Conservation (phyloP, 768 basidiomycete species). For the Gautieria morchelliformis region DNA sequence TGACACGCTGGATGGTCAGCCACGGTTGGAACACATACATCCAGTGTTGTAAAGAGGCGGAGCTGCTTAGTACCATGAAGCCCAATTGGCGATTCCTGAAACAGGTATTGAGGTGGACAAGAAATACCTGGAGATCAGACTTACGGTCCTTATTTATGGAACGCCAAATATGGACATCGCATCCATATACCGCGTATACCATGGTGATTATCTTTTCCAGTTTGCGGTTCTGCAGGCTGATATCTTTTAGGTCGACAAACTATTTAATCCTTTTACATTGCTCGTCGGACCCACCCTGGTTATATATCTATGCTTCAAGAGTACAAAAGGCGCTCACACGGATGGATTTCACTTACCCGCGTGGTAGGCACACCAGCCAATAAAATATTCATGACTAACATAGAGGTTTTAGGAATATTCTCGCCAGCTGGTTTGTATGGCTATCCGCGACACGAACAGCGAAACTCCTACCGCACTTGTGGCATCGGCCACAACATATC, state of each 20-base stretch:
- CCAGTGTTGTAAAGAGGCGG: conserved; percentile 76
- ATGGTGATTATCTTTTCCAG: conserved; percentile 48
- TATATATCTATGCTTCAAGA: conserved; percentile 67
- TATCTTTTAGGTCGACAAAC: conserved; percentile 57
- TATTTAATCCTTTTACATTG: conserved; percentile 81
- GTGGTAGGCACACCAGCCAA: conserved; percentile 43
- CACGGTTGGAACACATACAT: conserved; percentile 96
- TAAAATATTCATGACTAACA: neutral
- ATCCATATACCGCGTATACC: conserved; percentile 76
- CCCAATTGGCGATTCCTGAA: conserved; percentile 94
- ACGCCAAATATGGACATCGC: conserved; percentile 74
- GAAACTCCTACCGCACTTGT: conserved; percentile 76
- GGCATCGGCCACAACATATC: conserved; percentile 65
- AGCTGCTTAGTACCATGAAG: conserved; percentile 89
- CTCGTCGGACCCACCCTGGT: conserved; percentile 79
- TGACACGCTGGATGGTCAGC: conserved; percentile 94
- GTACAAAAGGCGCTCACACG: conserved; percentile 51
- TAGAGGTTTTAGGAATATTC: conserved; percentile 47
- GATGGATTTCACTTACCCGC: conserved; percentile 43
- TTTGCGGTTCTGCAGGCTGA: neutral
- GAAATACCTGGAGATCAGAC: conserved; percentile 92
- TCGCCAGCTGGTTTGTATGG: conserved; percentile 61
- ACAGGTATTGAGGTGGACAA: conserved; percentile 87
- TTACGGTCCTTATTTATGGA: conserved; percentile 84
- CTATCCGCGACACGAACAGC: conserved; percentile 59